Evolutionary conservation across 2,329 filamentous ascomycete species (phyloP).

Genomic region (Monosporascus sp.): DNA sequence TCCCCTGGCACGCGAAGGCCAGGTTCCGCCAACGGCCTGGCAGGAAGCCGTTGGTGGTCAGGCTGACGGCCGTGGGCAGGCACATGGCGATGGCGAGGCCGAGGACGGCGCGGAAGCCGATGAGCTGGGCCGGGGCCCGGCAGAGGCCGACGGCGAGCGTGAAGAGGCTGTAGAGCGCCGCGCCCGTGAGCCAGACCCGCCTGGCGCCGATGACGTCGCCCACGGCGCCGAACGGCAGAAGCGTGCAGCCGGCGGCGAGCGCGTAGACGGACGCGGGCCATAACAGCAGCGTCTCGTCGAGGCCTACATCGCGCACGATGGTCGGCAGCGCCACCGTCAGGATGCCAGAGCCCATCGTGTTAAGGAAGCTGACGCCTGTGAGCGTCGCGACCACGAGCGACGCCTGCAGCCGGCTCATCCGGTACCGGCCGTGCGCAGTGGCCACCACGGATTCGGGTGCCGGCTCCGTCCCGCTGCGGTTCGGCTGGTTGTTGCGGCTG

Average conservation of each 20-base stretch:
- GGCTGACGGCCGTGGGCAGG: slow-evolving; percentile 12
- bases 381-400: not conserved
- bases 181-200: slow-evolving; percentile 8
- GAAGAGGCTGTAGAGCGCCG: slow-evolving; percentile 6
- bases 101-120: slow-evolving; percentile 10
- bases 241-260: slow-evolving; percentile 8
- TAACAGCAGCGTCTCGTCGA: slow-evolving; percentile 1
- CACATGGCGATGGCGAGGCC: slow-evolving; percentile 14
- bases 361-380: slow-evolving; percentile 10
- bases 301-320: slow-evolving; percentile 16
- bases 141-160: slow-evolving; percentile 9
- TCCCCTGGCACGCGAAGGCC: slow-evolving; percentile 26
- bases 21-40: slow-evolving; percentile 16
- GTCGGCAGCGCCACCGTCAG: slow-evolving; percentile 18
- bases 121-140: slow-evolving; percentile 9
- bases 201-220: slow-evolving; percentile 14
- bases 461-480: not conserved
- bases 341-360: slow-evolving; percentile 15
- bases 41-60: slow-evolving; percentile 7
- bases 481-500: not conserved
- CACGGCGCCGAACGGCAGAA: slow-evolving; percentile 13
- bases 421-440: not conserved
- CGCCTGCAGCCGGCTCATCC: not conserved
- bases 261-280: slow-evolving; percentile 13
- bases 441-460: not conserved